These are phyloP conservation scores for Amphicarpaea edgeworthii DNA, from an alignment of 306 rosid genomes.

Conservation along the genomic window DNA sequence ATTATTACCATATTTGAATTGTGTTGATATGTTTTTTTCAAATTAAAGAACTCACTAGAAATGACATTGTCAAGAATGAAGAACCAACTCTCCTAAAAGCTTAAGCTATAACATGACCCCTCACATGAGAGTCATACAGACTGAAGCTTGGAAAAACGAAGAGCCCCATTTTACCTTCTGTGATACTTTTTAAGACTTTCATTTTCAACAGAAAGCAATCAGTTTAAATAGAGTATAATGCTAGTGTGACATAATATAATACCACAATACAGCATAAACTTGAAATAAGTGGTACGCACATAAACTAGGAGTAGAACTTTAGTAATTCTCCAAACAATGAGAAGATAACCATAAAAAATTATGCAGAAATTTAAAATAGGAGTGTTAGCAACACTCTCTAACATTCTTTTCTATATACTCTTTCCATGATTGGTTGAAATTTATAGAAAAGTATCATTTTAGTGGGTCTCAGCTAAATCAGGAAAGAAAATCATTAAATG, in stretches of 20 bases:
- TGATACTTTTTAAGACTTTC: not conserved
- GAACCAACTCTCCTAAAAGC: not conserved
- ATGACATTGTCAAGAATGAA: slow-evolving; percentile 12
- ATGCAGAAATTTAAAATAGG: slow-evolving; percentile 31
- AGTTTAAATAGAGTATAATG: slow-evolving; percentile 22
- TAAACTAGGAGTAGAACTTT: slow-evolving; percentile 7
- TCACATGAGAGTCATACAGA: not conserved
- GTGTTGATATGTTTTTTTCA: not conserved
- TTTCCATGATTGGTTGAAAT: too few relatives aligned
- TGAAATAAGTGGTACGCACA: not conserved
- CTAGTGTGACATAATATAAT: slow-evolving; percentile 15
- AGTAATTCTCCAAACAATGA: slow-evolving; percentile 12
- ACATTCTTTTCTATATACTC: too few relatives aligned
- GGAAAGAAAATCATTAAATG: too few relatives aligned
- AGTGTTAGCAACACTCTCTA: too few relatives aligned
- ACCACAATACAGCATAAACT: slow-evolving; percentile 1
- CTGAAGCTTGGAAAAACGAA: not conserved
- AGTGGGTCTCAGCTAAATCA: too few relatives aligned
- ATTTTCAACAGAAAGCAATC: slow-evolving; percentile 10
- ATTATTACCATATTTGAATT: slow-evolving; percentile 3
- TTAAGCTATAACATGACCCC: not conserved
- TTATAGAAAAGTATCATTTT: too few relatives aligned
- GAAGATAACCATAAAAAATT: slow-evolving; percentile 21
- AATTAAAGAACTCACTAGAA: not conserved
- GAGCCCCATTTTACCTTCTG: not conserved